Evolutionary conservation across 2,329 filamentous ascomycete genomes (phyloP).

Genomic region (Fusarium napiforme): DNA sequence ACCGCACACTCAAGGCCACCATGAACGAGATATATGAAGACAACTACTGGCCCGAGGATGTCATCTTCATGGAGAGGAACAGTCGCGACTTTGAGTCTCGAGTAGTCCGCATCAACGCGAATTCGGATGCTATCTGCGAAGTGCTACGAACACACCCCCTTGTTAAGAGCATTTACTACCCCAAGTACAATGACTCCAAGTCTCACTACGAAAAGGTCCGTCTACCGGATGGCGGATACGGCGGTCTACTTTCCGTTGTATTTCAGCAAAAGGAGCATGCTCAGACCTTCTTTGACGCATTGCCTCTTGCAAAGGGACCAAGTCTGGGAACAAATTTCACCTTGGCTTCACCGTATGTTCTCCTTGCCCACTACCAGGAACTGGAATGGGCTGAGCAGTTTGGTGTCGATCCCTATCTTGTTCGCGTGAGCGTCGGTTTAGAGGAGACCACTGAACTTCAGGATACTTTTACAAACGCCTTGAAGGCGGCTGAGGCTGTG

Average conservation of each 20-base stretch:
- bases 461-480: conserved; percentile 72
- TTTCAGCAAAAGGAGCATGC: conserved; percentile 79
- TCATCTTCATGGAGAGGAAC: conserved; percentile 94
- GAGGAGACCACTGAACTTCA: conserved; percentile 79
- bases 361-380: conserved; percentile 92
- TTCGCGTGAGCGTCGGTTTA: conserved; percentile 89
- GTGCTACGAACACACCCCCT: conserved; percentile 69
- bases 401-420: conserved; percentile 82
- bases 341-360: conserved; percentile 87
- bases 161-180: conserved; percentile 87
- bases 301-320: conserved; percentile 92
- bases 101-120: conserved; percentile 85
- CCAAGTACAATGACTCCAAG: conserved; percentile 77
- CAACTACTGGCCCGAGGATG: conserved; percentile 93
- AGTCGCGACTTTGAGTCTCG: conserved; percentile 89
- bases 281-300: conserved; percentile 82
- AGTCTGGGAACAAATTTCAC: conserved; percentile 98
- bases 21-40: conserved; percentile 80
- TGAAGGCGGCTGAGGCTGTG: conserved; percentile 65
- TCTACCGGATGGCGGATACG: conserved; percentile 82
- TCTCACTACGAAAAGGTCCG: conserved; percentile 82
- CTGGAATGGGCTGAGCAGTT: conserved; percentile 88
- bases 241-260: conserved; percentile 86
- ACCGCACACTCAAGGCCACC: conserved; percentile 73
- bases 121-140: conserved; percentile 84